Conservation (phyloP, 805 yeast genomes). For the Candida multigemmis region DNA sequence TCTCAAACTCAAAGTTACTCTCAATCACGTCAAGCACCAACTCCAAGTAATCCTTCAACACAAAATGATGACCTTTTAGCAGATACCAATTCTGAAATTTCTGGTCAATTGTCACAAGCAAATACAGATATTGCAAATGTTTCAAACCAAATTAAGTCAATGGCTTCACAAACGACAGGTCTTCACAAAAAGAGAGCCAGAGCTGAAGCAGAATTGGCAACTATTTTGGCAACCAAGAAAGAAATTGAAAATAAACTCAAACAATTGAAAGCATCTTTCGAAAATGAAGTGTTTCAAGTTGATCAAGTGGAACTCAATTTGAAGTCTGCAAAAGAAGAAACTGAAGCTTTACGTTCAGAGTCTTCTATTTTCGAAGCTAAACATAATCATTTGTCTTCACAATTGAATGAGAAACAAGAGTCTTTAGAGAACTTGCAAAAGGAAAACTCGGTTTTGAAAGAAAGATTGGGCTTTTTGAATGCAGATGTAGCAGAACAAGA, state of each 20-base stretch:
- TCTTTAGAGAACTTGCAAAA: constrained; percentile 61
- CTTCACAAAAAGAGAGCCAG: constrained; percentile 61
- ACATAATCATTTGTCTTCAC: constrained; percentile 58
- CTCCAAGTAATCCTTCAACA: constrained; percentile 8
- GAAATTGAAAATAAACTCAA: constrained; percentile 68
- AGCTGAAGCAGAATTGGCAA: constrained; percentile 71
- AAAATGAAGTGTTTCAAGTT: constrained; percentile 69
- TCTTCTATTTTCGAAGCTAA: constrained; percentile 72
- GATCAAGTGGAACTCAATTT: constrained; percentile 61
- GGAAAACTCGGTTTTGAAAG: constrained; percentile 57
- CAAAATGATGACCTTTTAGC: constrained; percentile 43
- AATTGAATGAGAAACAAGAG: constrained; percentile 51
- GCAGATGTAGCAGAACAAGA: constrained; percentile 57
- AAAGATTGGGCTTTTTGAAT: constrained; percentile 55
- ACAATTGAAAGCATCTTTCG: constrained; percentile 61
- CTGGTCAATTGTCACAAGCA: constrained; percentile 66
- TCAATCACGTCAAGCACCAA: constrained; percentile 1
- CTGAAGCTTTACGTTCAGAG: constrained; percentile 62
- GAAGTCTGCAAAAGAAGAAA: constrained; percentile 52
- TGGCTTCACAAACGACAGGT: constrained; percentile 64
- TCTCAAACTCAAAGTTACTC: no score
- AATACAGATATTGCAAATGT: constrained; percentile 81
- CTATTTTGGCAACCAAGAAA: constrained; percentile 54
- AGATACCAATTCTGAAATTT: constrained; percentile 43
- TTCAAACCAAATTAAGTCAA: constrained; percentile 74